Evolutionary conservation across 2,329 filamentous ascomycete species (phyloP), one percentile per base, ranked within the genome.

Genomic region (Paecilomyces niveus): DNA sequence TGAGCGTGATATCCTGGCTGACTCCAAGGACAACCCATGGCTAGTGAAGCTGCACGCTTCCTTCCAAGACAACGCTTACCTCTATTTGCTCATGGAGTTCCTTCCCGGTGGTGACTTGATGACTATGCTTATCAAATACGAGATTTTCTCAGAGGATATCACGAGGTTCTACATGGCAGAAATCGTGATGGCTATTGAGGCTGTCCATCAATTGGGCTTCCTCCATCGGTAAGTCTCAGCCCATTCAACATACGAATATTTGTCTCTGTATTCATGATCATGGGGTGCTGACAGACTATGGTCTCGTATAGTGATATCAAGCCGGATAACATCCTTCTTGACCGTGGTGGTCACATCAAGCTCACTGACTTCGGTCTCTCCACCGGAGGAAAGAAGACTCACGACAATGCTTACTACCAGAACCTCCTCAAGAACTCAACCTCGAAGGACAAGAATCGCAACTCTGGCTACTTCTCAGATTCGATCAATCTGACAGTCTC

Each of bases 51-150:
- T 99, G 62, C 96, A 90, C 79, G 97, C 94, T 11, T 97, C 94
- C 0, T 99, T 99, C 81, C 94, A 99, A 77, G 94, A 99, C 73
- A 83, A 85, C 53, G 93, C 94, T 65, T 99, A 97, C 79, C 81
- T 99, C 35, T 99, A 99, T 80, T 94, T 99, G 88, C 82, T 99
- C 61, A 99, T 99, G 94, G 94, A 99, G 77, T 99, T 97, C 77
- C 83, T 99, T 74, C 94, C 94, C 7, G 94, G 94, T 75, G 94
- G 94, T 75, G 94, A 99, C 79, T 77, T 99, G 74, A 99, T 99
- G 94, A 99, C 94, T 3, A 99, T 99, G 94, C 82, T 99, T 66
- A 99, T 99, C 80, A 99, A 97, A 82, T 99, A 99, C 71, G 94
- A 99, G 74, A 97, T 99, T 74, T 99, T 99, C 75, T 96, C 92